Evolutionary conservation across 495 filamentous ascomycete species (phyloP).

Genomic region (Penicillium tannophilum): DNA sequence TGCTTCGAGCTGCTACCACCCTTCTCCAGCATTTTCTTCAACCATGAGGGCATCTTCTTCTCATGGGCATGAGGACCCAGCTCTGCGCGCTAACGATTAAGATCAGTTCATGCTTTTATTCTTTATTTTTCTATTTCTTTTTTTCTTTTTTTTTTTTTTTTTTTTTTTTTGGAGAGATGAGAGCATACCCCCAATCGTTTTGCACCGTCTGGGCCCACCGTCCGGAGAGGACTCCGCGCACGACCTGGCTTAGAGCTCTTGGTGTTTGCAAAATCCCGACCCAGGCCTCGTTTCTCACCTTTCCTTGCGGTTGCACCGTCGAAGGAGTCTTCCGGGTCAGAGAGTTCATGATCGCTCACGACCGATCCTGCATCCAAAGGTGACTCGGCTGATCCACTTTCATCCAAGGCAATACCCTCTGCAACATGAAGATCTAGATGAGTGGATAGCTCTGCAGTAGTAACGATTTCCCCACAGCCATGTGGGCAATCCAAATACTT

Average conservation of each 20-base stretch:
- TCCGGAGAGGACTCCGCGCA: slow-evolving; percentile 14
- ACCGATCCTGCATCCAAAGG: neutral
- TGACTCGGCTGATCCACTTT: slow-evolving; percentile 19
- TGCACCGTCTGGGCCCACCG: slow-evolving; percentile 15
- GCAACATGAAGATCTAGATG: slow-evolving; percentile 75
- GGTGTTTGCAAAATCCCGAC: slow-evolving; percentile 17
- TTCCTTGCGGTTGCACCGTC: slow-evolving; percentile 7
- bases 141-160: no score
- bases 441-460: slow-evolving; percentile 60
- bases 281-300: slow-evolving; percentile 18
- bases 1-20: slow-evolving; percentile 58
- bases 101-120: slow-evolving; percentile 31
- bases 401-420: slow-evolving; percentile 57
- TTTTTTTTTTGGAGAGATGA: no score
- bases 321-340: slow-evolving; percentile 18
- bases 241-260: slow-evolving; percentile 19
- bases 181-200: slow-evolving; percentile 48
- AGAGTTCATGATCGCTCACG: slow-evolving; percentile 11
- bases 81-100: slow-evolving; percentile 48
- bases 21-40: slow-evolving; percentile 66
- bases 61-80: slow-evolving; percentile 87
- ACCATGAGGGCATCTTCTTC: slow-evolving; percentile 82
- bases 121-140: no score
- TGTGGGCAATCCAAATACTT: slow-evolving; percentile 68
- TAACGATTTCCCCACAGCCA: slow-evolving; percentile 71